Evolutionary conservation across 2,329 filamentous ascomycete genomes (phyloP).

Genomic region (Alternaria sp.): DNA sequence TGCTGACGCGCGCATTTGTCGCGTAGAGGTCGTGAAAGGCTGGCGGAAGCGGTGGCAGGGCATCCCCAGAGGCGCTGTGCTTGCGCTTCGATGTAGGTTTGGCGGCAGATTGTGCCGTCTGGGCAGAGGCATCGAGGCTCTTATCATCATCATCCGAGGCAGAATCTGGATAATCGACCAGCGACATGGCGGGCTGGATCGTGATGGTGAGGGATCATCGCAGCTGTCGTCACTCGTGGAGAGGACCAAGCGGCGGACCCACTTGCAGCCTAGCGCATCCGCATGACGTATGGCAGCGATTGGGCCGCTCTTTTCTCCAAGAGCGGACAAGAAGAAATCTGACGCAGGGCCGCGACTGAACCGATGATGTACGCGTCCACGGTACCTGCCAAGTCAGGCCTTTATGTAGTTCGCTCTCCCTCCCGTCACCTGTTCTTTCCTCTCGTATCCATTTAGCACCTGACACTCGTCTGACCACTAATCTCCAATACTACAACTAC

Average conservation of each 20-base stretch:
- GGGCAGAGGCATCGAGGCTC: constrained; percentile 9
- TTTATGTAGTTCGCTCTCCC: constrained; percentile 26
- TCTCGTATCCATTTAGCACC: constrained; percentile 6
- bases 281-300: constrained; percentile 35
- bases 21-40: constrained; percentile 91
- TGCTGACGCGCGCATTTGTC: constrained; percentile 76
- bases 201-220: constrained; percentile 17
- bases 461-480: not conserved
- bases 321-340: constrained; percentile 6
- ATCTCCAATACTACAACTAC: not conserved
- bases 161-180: constrained; percentile 59
- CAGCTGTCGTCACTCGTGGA: constrained; percentile 26
- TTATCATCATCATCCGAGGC: constrained; percentile 56
- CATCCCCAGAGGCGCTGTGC: constrained; percentile 25
- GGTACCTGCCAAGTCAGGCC: constrained; percentile 42
- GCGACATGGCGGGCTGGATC: constrained; percentile 34
- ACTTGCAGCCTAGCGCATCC: constrained; percentile 27
- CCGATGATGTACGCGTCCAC: constrained; percentile 40
- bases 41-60: constrained; percentile 75
- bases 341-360: constrained; percentile 26
- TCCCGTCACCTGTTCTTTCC: constrained; percentile 19
- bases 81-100: constrained; percentile 39
- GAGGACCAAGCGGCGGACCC: constrained; percentile 21
- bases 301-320: constrained; percentile 17
- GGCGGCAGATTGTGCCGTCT: constrained; percentile 14